Evolutionary conservation across 768 basidiomycete genomes (phyloP), one percentile per base, ranked within the genome.

Genomic region (Tricholoma bakamatsutake): DNA sequence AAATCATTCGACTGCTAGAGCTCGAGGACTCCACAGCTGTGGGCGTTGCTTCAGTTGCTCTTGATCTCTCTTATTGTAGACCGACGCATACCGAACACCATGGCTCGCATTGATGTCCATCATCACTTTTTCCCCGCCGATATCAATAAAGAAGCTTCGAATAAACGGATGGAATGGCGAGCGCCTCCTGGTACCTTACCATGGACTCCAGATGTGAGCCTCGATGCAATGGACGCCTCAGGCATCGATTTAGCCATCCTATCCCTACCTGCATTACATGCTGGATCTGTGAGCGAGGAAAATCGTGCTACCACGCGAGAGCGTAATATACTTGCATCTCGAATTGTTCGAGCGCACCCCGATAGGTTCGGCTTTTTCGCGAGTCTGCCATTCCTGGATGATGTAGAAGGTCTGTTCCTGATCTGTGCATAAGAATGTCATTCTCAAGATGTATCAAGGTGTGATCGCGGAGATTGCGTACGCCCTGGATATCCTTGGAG

Each of bases 301-400:
- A 79, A 76, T 60, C 75, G 76, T 39, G 54, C 64, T 6, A 61
- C 66, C 33, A 73, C 77, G 21, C 74, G 84, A 56, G 61, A 66
- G 27, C 71, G 76, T 57, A 90, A 90, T 48, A 62, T 67, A 13
- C 69, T 68, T 50, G 73, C 80, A 51, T 74, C 78, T 27, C 66
- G 72, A 11, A 71, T 86, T 11, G 82, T 83, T 62, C 59, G 66
- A 33, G 64, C 68, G 17, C 66, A 85, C 66, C 79, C 84, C 5
- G 61, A 62, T 42, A 75, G 83, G 61, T 90, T 89, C 66, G 84
- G 83, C 2, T 90, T 88, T 67, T 83, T 89, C 61, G 87, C 82
- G 1, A 80, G 77, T 31, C 64, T 88, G 52, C 87, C 87, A 5
- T 77, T 80, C 60, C 68, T 84, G 57, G 74, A 80, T 53, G 85